Evolutionary conservation across 345 rosid species (phyloP).

Genomic region (Murraya paniculata): DNA sequence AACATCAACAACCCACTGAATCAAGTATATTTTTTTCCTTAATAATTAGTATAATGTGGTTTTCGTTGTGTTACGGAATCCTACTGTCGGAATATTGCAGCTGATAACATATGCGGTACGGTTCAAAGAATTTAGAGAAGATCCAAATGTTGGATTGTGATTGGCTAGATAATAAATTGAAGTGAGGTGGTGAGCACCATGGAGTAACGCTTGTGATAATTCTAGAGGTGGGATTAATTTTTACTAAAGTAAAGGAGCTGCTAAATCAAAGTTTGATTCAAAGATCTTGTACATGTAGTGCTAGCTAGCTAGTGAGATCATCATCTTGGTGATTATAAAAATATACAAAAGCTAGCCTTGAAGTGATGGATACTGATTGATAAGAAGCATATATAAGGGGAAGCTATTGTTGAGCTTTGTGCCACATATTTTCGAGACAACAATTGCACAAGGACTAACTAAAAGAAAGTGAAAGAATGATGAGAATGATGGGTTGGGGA

Average conservation of each 20-base stretch:
- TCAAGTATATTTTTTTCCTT: background rate
- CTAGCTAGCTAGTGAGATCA: slow-evolving; percentile 26
- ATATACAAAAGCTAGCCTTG: background rate
- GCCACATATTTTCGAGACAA: slow-evolving; percentile 39
- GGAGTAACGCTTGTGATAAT: slow-evolving; percentile 21
- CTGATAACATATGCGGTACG: background rate
- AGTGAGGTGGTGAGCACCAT: slow-evolving; percentile 19
- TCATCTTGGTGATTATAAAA: slow-evolving; percentile 9
- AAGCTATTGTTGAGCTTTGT: slow-evolving; percentile 11
- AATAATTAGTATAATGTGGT: background rate
- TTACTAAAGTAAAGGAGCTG: slow-evolving; percentile 10
- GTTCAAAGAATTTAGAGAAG: background rate
- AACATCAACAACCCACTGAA: slow-evolving; percentile 38
- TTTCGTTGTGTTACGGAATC: slow-evolving; percentile 8
- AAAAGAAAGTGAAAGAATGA: slow-evolving; percentile 14
- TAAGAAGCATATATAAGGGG: slow-evolving; percentile 18
- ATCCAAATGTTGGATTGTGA: slow-evolving; percentile 11
- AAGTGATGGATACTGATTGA: slow-evolving; percentile 15
- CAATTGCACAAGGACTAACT: no score
- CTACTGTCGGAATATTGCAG: background rate
- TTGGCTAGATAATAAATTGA: slow-evolving; percentile 7
- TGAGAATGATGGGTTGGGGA: slow-evolving; percentile 48
- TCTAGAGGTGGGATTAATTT: slow-evolving; percentile 15
- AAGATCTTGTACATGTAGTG: slow-evolving; percentile 18
- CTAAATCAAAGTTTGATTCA: slow-evolving; percentile 19